phyloP scores from a whole-genome alignment of 2,329 filamentous ascomycete genomes.

The Calonectria hongkongensis region DNA sequence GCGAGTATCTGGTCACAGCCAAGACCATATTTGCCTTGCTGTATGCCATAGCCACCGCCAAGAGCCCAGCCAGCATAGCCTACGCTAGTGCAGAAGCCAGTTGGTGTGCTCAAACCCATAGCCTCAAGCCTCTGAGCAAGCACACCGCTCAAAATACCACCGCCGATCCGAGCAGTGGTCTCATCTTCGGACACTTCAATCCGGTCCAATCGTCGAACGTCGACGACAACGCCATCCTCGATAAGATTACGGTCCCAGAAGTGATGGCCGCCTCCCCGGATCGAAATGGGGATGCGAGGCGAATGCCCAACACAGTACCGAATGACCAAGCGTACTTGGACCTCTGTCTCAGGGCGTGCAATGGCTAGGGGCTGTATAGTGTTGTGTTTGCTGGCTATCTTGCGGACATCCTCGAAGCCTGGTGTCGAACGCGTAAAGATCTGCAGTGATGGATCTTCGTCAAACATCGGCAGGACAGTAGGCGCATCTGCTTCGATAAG shows the following conservation, averaged over 20 bases:
- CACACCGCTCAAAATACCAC: constrained; percentile 38
- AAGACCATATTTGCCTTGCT: constrained; percentile 41
- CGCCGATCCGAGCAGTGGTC: constrained; percentile 43
- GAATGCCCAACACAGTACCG: constrained; percentile 10
- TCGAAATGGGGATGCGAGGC: constrained; percentile 33
- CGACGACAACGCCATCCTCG: constrained; percentile 36
- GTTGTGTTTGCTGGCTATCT: constrained; percentile 12
- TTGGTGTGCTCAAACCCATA: constrained; percentile 44
- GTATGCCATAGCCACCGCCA: constrained; percentile 47
- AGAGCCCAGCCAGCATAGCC: constrained; percentile 44
- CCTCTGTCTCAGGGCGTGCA: background rate
- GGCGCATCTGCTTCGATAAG: constrained; percentile 24
- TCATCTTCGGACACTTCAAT: constrained; percentile 49
- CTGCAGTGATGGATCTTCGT: background rate
- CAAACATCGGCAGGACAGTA: constrained; percentile 6
- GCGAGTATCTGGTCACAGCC: constrained; percentile 46
- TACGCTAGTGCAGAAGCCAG: constrained; percentile 40
- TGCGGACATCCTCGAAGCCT: constrained; percentile 21
- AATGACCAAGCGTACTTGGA: constrained; percentile 5
- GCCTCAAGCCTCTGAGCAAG: constrained; percentile 41
- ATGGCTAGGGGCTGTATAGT: constrained; percentile 8
- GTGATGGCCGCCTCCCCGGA: constrained; percentile 39
- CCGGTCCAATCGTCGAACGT: constrained; percentile 36
- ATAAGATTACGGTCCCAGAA: constrained; percentile 37
- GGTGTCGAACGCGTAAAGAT: constrained; percentile 26